phyloP scores from a whole-genome alignment of 1,139 yeast genomes.

The Pneumocystis murina region DNA sequence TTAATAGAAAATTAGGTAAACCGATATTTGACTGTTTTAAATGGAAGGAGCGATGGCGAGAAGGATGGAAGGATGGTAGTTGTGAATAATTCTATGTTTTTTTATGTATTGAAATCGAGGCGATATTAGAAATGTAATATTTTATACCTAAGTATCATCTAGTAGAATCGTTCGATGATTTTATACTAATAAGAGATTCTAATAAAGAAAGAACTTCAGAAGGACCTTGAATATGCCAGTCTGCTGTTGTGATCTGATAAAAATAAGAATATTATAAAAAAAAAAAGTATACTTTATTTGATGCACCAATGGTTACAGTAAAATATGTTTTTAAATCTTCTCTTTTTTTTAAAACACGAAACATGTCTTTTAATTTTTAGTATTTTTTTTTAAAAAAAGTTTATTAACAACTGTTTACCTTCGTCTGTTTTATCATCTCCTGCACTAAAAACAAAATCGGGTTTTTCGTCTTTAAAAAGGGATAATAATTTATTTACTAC shows the following conservation, averaged over 20 bases:
- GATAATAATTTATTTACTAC: constrained; percentile 64
- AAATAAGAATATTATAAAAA: neutral
- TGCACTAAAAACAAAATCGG: constrained; percentile 74
- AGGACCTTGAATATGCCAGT: neutral
- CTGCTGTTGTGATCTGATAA: neutral
- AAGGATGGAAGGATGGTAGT: constrained; percentile 17
- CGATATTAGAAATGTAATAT: neutral
- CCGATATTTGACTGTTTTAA: constrained; percentile 70
- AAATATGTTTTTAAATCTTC: neutral
- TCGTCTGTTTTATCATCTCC: constrained; percentile 98
- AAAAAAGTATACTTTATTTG: neutral
- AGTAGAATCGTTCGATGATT: neutral
- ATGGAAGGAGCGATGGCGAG: constrained; percentile 80
- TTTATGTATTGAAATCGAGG: neutral
- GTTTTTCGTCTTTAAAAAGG: constrained; percentile 32
- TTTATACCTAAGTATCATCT: neutral
- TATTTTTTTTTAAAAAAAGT: neutral
- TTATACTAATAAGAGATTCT: neutral
- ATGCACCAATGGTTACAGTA: neutral
- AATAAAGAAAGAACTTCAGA: neutral
- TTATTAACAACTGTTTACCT: constrained; percentile 29
- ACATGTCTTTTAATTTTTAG: neutral
- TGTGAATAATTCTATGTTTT: constrained; percentile 6
- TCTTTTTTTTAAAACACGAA: neutral
- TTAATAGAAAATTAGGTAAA: constrained; percentile 71